These are phyloP conservation scores for Xylaria sp. DNA, from an alignment of 2,329 filamentous ascomycete species.

Conservation along the genomic window DNA sequence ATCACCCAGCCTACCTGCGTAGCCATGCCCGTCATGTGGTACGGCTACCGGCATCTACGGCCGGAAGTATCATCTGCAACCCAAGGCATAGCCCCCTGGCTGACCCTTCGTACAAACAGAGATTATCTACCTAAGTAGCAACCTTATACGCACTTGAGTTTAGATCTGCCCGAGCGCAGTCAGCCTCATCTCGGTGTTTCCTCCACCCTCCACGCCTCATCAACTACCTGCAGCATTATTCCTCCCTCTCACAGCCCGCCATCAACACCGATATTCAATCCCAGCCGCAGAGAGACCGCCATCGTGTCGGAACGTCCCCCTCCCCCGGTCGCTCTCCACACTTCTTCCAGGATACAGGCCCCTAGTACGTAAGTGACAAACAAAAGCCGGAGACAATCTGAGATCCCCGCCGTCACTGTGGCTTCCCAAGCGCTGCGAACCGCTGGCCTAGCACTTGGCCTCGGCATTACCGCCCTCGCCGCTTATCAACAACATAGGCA, in stretches of 20 bases:
- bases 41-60: conserved; percentile 16
- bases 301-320: not conserved
- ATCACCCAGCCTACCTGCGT: not conserved
- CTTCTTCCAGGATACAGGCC: not conserved
- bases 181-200: conserved; percentile 22
- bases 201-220: conserved; percentile 6
- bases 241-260: not conserved
- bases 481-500: conserved; percentile 60
- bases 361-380: conserved; percentile 9
- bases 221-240: conserved; percentile 19
- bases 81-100: conserved; percentile 11
- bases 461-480: conserved; percentile 67
- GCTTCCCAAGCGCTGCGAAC: conserved; percentile 66
- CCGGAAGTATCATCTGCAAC: not conserved
- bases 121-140: conserved; percentile 6
- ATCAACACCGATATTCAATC: not conserved
- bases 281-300: conserved; percentile 1
- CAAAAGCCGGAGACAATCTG: conserved; percentile 34
- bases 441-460: conserved; percentile 65
- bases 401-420: conserved; percentile 55
- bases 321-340: not conserved
- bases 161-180: conserved; percentile 4
- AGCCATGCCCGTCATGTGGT: conserved; percentile 13
- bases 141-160: not conserved
- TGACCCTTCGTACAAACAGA: conserved; percentile 16